These are phyloP conservation scores for Colletotrichum liriopes DNA, from an alignment of 2,329 filamentous ascomycete genomes.

Conservation along the genomic window DNA sequence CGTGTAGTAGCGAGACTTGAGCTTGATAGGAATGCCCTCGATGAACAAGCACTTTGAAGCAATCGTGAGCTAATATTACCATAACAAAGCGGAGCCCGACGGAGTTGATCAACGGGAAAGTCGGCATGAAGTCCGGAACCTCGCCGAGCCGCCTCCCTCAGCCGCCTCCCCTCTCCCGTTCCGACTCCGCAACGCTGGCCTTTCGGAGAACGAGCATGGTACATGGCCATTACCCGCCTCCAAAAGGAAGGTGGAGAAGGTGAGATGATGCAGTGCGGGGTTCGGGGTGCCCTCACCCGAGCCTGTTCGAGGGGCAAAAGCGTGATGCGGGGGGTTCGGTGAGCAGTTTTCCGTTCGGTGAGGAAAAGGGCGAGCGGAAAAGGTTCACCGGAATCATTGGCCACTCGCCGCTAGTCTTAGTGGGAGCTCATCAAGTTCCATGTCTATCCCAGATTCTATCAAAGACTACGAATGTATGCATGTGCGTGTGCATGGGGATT, in stretches of 20 bases:
- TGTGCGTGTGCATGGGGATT: neutral
- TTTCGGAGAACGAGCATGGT: constrained; percentile 10
- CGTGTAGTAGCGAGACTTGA: neutral
- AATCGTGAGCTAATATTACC: constrained; percentile 34
- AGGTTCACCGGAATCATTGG: neutral
- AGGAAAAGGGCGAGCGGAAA: constrained; percentile 27
- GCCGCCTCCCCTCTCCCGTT: constrained; percentile 1
- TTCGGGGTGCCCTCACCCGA: constrained; percentile 35
- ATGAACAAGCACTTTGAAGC: constrained; percentile 14
- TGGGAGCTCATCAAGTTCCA: constrained; percentile 11
- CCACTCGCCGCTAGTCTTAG: neutral
- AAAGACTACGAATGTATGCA: neutral
- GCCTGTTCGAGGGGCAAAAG: neutral
- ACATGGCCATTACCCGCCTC: constrained; percentile 17
- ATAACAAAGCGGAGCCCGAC: constrained; percentile 29
- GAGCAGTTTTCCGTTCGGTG: constrained; percentile 28
- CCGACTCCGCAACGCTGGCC: constrained; percentile 27
- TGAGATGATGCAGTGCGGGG: constrained; percentile 24
- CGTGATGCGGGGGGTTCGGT: constrained; percentile 12
- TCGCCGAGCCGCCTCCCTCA: constrained; percentile 24
- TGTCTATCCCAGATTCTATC: constrained; percentile 4
- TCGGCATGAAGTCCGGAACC: constrained; percentile 35
- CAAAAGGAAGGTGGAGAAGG: constrained; percentile 21
- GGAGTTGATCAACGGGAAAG: constrained; percentile 19
- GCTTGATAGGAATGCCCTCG: too few relatives aligned